Evolutionary conservation across 2,329 filamentous ascomycete species (phyloP), one percentile per base, ranked within the genome.

Genomic region (Passalora sequoiae): DNA sequence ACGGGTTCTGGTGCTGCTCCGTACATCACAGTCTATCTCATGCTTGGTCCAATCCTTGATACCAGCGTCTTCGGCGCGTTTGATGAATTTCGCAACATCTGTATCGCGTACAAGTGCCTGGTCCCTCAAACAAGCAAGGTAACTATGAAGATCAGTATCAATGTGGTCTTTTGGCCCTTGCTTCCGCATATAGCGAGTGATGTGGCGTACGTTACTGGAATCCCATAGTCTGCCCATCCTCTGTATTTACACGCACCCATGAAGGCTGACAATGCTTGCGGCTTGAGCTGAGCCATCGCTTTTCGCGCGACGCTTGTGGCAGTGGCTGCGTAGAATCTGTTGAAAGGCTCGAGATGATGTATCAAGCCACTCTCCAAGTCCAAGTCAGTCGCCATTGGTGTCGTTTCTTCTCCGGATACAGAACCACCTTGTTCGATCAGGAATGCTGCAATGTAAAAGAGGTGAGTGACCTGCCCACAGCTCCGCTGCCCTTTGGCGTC

Each of bases 201-300:
- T 6, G 7, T 32, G 15, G 9, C 30, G 20, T 32, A 51, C n/a
- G 48, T 51, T 8, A 45, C 38, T 6, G 45, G 41, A n/a, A 51
- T 35, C 9, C 32, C 41, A 25, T 51, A 40, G 36, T 48, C 44
- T 6, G 38, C 41, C 42, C 48, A 51, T 6, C 48, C 48, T 13
- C 44, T 25, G 31, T 47, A 35, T 21, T 43, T 38, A n/a, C 38
- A 35, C 21, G 22, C 22, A 8, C 38, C 36, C 28, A 35, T n/a
- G 21, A 45, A 49, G 12, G 29, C 21, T 22, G 35, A 20, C 4
- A 29, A 10, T 2, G 25, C 27, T 13, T 47, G 44, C 9, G 30
- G 40, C 8, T 29, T 20, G n/a, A 47, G 21, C 7, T 28, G 4
- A 17, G 17, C 20, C 13, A 47, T 47, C n/a, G 38, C 27, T 13